Conservation (phyloP, 75 land plant species). For the Ceratopteris richardii region DNA sequence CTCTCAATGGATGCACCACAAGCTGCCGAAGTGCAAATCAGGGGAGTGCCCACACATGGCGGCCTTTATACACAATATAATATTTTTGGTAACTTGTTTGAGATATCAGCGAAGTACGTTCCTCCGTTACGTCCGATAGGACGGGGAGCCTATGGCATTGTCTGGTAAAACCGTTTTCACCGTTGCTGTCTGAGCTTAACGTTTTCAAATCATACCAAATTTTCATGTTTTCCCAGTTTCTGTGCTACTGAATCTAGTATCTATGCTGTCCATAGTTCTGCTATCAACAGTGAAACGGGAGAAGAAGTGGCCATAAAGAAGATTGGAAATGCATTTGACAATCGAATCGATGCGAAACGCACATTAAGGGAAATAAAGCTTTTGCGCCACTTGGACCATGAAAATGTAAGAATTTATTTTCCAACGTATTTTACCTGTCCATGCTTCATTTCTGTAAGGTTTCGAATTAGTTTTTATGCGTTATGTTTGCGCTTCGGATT, state of each 20-base stretch:
- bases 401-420: no score
- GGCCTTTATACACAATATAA: conserved; percentile 61
- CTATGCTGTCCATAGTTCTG: conserved; percentile 51
- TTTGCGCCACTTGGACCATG: conserved; percentile 90
- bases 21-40: conserved; percentile 6
- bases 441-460: no score
- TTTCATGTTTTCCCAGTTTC: neutral
- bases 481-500: no score
- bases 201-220: neutral
- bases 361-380: conserved; percentile 93
- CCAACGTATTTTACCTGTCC: no score
- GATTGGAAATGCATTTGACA: conserved; percentile 91
- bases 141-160: conserved; percentile 86
- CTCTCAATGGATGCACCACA: no score
- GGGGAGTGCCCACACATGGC: conserved; percentile 52
- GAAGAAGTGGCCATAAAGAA: conserved; percentile 96
- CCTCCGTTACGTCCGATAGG: conserved; percentile 85
- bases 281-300: conserved; percentile 64
- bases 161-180: conserved; percentile 41
- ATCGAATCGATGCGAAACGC: conserved; percentile 90
- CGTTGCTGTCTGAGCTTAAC: neutral
- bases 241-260: conserved; percentile 28
- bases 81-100: conserved; percentile 69
- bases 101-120: conserved; percentile 62
- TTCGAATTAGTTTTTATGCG: no score